phyloP scores from a whole-genome alignment of 768 basidiomycete genomes.

The Kwoniella bestiolae region DNA sequence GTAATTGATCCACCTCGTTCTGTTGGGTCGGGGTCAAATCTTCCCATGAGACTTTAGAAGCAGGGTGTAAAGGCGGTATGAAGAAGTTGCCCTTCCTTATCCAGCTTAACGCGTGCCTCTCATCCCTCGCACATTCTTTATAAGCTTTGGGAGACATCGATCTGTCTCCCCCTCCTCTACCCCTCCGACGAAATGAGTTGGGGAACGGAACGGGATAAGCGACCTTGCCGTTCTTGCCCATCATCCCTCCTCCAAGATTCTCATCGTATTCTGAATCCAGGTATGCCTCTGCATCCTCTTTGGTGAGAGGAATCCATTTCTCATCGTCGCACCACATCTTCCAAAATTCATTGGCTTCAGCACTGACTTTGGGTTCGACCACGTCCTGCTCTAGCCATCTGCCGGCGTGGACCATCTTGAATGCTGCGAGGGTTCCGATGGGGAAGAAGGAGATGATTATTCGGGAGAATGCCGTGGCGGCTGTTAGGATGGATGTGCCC shows the following conservation, averaged over 20 bases:
- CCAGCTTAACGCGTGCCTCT: neutral
- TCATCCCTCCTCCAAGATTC: slow-evolving; percentile 18
- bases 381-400: slow-evolving; percentile 31
- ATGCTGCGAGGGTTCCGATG: slow-evolving; percentile 45
- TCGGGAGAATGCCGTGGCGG: slow-evolving; percentile 48
- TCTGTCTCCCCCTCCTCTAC: neutral
- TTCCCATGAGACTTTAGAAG: slow-evolving; percentile 31
- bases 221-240: slow-evolving; percentile 20
- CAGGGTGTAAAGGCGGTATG: slow-evolving; percentile 45
- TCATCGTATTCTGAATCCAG: slow-evolving; percentile 23
- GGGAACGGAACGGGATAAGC: slow-evolving; percentile 32
- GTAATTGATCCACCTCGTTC: slow-evolving; percentile 31
- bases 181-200: neutral
- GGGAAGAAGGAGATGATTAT: slow-evolving; percentile 53
- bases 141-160: slow-evolving; percentile 9
- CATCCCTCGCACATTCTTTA: neutral
- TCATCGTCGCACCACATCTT: slow-evolving; percentile 53
- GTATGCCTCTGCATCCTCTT: slow-evolving; percentile 27
- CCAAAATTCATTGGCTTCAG: slow-evolving; percentile 46
- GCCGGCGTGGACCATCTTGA: slow-evolving; percentile 26
- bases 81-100: slow-evolving; percentile 27
- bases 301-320: slow-evolving; percentile 17
- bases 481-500: slow-evolving; percentile 44
- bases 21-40: slow-evolving; percentile 26
- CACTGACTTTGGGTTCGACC: slow-evolving; percentile 26